Percentiles rank a stretch among this genome's conserved stretches.
Evolutionary conservation across 257 asterid genomes (phyloP).

Genomic region (Nicotiana attenuata): DNA sequence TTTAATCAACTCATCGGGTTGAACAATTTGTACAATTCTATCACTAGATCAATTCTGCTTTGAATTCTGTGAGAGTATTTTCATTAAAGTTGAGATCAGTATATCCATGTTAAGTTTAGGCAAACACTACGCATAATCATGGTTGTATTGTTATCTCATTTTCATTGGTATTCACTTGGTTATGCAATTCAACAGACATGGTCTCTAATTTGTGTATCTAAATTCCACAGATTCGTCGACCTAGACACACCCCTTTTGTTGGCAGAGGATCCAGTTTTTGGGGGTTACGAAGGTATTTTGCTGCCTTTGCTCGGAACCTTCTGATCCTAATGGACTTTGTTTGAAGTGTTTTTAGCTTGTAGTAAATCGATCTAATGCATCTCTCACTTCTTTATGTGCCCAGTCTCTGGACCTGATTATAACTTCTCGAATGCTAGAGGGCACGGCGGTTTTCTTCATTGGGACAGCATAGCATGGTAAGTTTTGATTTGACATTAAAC

Average conservation of each 20-base stretch:
- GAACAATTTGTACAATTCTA: background rate
- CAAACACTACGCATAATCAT: background rate
- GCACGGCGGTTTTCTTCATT: slow-evolving; percentile 80
- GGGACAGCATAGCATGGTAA: slow-evolving; percentile 67
- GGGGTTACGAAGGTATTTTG: slow-evolving; percentile 73
- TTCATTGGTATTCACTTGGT: background rate
- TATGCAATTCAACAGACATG: background rate
- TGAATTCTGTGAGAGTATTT: background rate
- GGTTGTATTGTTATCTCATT: background rate
- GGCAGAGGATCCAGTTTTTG: slow-evolving; percentile 87
- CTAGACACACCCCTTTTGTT: slow-evolving; percentile 82
- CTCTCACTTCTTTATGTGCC: slow-evolving; percentile 15
- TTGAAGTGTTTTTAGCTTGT: background rate
- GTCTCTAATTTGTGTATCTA: background rate
- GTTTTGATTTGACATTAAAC: background rate
- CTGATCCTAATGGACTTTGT: background rate
- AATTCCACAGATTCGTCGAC: slow-evolving; percentile 58
- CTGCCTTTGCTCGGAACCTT: background rate
- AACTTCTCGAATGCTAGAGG: slow-evolving; percentile 83
- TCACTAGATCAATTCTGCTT: background rate
- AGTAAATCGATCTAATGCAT: background rate
- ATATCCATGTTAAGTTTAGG: background rate
- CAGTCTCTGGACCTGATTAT: slow-evolving; percentile 78
- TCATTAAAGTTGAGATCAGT: background rate
- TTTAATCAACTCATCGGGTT: background rate